phyloP scores from a whole-genome alignment of 352 stramenopile species.

The Phytophthora pseudosyringae region DNA sequence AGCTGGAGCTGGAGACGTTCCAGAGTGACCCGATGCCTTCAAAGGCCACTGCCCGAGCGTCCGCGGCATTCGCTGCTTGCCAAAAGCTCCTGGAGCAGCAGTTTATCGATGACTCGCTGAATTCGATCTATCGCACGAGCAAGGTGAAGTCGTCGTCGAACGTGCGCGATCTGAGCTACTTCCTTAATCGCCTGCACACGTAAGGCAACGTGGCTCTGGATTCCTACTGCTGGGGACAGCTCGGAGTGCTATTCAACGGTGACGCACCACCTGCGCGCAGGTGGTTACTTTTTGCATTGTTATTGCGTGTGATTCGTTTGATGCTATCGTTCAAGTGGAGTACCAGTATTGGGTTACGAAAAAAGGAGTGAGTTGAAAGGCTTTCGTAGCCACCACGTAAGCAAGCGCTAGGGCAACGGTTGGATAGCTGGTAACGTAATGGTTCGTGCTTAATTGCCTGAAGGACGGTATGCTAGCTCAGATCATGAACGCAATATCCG shows the following conservation, averaged over 20 bases:
- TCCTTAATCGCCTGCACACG: conserved; percentile 50
- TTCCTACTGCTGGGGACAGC: background rate
- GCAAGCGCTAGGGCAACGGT: background rate
- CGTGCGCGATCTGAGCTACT: conserved; percentile 60
- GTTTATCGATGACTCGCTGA: conserved; percentile 69
- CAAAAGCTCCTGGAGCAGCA: conserved; percentile 55
- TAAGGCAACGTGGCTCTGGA: conserved; percentile 14
- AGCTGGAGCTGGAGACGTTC: conserved; percentile 58
- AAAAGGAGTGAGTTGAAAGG: background rate
- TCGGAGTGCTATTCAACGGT: background rate
- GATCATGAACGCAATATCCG: conserved; percentile 78
- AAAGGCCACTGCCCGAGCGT: conserved; percentile 65
- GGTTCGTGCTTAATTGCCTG: background rate
- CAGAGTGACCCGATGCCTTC: conserved; percentile 53
- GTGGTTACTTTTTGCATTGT: background rate
- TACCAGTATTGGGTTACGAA: background rate
- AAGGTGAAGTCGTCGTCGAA: conserved; percentile 51
- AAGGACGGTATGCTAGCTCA: conserved; percentile 25
- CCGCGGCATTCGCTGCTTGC: conserved; percentile 66
- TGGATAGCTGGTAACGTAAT: conserved; percentile 9
- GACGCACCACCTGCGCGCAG: background rate
- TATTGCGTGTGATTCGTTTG: background rate
- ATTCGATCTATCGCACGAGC: conserved; percentile 75
- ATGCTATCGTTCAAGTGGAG: background rate
- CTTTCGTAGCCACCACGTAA: background rate